A percentile compares a stretch with the other conserved stretches of the same genome.
Evolutionary conservation across 2,329 filamentous ascomycete genomes (phyloP).

Genomic region (Aspergillus niger): DNA sequence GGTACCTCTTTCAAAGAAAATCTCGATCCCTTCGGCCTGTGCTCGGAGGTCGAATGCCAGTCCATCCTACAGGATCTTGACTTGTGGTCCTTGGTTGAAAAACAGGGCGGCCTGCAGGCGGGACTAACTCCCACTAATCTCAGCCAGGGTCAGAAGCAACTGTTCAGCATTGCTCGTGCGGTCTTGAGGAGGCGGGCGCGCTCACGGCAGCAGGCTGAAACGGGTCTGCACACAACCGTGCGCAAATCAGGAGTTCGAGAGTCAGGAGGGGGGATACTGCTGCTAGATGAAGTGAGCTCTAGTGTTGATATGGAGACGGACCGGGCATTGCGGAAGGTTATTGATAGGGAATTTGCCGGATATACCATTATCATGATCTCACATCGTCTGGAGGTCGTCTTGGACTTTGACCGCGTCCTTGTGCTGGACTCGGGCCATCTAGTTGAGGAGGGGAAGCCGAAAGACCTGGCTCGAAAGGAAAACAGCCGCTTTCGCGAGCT

Average conservation of each 20-base stretch:
- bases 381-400: neutral
- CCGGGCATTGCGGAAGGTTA: neutral
- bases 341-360: neutral
- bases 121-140: neutral
- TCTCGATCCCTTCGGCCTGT: neutral
- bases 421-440: neutral
- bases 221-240: neutral
- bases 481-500: neutral
- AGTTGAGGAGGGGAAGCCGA: neutral
- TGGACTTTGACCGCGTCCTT: neutral
- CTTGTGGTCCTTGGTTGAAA: neutral
- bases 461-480: neutral
- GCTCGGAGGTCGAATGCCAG: neutral
- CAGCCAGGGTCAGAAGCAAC: neutral
- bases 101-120: neutral
- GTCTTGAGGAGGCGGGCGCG: neutral
- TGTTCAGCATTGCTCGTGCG: neutral
- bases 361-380: neutral
- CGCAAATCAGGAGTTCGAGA: neutral
- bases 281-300: neutral
- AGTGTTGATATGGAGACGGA: neutral
- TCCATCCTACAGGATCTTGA: neutral
- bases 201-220: neutral
- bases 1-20: neutral
- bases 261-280: neutral